Conservation (phyloP, 2,329 filamentous ascomycete species). For the Calonectria henricotiae region DNA sequence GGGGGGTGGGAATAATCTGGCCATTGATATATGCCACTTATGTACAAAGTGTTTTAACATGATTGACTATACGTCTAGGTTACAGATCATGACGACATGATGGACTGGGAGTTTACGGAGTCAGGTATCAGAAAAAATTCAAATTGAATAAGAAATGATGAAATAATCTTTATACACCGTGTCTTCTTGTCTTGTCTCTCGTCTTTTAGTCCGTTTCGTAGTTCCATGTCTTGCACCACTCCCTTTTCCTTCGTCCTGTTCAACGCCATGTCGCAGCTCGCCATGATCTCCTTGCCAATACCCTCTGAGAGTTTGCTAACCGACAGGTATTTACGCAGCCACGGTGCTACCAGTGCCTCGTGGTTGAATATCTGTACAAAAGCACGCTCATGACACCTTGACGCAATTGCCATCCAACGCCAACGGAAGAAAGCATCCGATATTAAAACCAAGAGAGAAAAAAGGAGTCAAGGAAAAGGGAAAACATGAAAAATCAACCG, state of each 20-base stretch:
- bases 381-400: conserved; percentile 35
- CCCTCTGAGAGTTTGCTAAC: conserved; percentile 24
- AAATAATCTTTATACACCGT: conserved; percentile 29
- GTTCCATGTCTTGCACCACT: conserved; percentile 1
- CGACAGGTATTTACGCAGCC: conserved; percentile 33
- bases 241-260: conserved; percentile 42
- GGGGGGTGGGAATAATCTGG: background rate
- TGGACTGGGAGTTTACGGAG: conserved; percentile 45
- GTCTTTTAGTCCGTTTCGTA: conserved; percentile 23
- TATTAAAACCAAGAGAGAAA: conserved; percentile 23
- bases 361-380: conserved; percentile 39
- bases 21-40: conserved; percentile 31
- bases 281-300: conserved; percentile 39
- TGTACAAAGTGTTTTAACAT: background rate
- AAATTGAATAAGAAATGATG: conserved; percentile 22
- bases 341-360: conserved; percentile 27
- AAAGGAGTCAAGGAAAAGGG: conserved; percentile 27
- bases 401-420: conserved; percentile 50
- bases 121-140: conserved; percentile 29
- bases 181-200: conserved; percentile 12
- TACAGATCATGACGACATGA: background rate
- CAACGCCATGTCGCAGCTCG: conserved; percentile 42
- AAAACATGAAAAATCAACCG: conserved; percentile 35
- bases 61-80: background rate
- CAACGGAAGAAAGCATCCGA: conserved; percentile 38